Conservation (phyloP, 768 basidiomycete genomes). For the Floccularia luteovirens region DNA sequence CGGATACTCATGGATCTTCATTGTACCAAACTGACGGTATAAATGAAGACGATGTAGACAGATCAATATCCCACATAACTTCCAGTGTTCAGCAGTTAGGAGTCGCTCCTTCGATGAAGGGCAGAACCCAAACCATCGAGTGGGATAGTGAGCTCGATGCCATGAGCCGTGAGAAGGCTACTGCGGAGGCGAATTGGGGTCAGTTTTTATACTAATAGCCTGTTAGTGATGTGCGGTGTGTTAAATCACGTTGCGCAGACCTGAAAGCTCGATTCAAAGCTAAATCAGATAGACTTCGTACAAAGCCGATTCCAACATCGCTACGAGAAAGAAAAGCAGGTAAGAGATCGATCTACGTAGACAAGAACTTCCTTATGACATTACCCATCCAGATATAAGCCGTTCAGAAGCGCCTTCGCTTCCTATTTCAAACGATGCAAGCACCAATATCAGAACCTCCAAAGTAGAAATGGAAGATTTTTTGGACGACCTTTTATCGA, state of each 20-base stretch:
- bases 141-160: conserved; percentile 66
- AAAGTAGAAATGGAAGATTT: conserved; percentile 65
- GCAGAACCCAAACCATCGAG: conserved; percentile 52
- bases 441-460: conserved; percentile 26
- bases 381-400: neutral
- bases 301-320: conserved; percentile 20
- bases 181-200: conserved; percentile 76
- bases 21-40: conserved; percentile 14
- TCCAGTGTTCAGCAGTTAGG: conserved; percentile 15
- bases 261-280: conserved; percentile 52
- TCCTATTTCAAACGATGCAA: conserved; percentile 24
- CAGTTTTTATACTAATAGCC: conserved; percentile 7
- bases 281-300: conserved; percentile 39
- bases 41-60: conserved; percentile 57
- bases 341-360: conserved; percentile 13
- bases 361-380: neutral
- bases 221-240: neutral
- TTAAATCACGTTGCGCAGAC: conserved; percentile 27
- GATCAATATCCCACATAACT: conserved; percentile 44
- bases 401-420: conserved; percentile 44
- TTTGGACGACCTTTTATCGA: conserved; percentile 56
- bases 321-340: conserved; percentile 30
- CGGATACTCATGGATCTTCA: conserved; percentile 24
- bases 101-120: conserved; percentile 39
- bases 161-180: conserved; percentile 60